These are phyloP conservation scores for Plectosphaerella plurivora DNA, from an alignment of 2,329 filamentous ascomycete genomes.

Conservation along the genomic window DNA sequence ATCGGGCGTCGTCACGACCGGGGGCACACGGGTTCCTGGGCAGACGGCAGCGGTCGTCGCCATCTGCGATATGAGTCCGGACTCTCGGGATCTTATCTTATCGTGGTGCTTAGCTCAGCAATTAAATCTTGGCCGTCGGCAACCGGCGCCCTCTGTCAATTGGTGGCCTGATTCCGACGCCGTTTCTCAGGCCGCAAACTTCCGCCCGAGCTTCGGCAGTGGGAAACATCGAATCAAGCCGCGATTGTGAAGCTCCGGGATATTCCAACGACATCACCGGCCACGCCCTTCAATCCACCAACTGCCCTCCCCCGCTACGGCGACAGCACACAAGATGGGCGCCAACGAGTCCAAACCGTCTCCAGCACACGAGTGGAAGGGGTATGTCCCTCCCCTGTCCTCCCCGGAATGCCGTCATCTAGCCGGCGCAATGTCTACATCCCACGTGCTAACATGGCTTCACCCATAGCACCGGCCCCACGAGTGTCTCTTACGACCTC, in stretches of 20 bases:
- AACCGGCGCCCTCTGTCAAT: neutral
- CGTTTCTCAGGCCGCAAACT: neutral
- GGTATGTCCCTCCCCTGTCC: conserved; percentile 35
- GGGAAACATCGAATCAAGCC: conserved; percentile 5
- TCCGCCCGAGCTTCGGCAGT: conserved; percentile 10
- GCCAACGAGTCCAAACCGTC: conserved; percentile 51
- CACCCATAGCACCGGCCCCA: conserved; percentile 33
- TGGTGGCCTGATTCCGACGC: neutral
- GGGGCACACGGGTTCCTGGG: neutral
- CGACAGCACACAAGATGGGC: conserved; percentile 43
- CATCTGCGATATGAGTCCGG: neutral
- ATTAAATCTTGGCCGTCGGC: neutral
- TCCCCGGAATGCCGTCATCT: neutral
- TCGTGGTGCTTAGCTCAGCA: neutral
- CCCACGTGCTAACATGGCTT: conserved; percentile 5
- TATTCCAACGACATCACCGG: conserved; percentile 14
- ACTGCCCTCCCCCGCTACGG: conserved; percentile 11
- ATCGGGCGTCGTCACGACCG: neutral
- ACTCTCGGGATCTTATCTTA: neutral
- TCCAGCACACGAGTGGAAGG: conserved; percentile 48
- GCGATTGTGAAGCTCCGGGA: conserved; percentile 8
- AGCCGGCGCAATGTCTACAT: neutral
- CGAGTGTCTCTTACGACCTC: conserved; percentile 71
- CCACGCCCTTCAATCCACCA: conserved; percentile 9
- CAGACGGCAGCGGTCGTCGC: neutral